These are phyloP conservation scores for Lunasporangiospora selenospora DNA, from an alignment of 192 early-diverging fungal genomes.

Conservation along the genomic window DNA sequence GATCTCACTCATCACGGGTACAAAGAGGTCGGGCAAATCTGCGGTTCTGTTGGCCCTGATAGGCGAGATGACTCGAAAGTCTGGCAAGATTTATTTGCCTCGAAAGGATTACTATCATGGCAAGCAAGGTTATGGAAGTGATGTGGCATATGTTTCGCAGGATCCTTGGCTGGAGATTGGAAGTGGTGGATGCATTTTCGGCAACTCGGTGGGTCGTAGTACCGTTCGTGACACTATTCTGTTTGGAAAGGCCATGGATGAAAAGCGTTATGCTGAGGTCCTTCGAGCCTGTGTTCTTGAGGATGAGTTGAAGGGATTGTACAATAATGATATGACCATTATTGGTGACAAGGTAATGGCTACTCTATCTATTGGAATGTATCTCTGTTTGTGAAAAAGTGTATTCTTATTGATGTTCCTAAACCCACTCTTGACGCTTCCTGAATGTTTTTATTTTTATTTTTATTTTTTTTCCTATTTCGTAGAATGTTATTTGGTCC, in stretches of 20 bases:
- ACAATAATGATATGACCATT: constrained; percentile 59
- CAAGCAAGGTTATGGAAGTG: constrained; percentile 41
- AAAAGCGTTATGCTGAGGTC: constrained; percentile 53
- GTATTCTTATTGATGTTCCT: too few relatives aligned
- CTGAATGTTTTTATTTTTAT: too few relatives aligned
- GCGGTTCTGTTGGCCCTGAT: constrained; percentile 31
- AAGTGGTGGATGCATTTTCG: constrained; percentile 24
- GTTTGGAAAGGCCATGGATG: constrained; percentile 59
- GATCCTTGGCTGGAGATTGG: constrained; percentile 54
- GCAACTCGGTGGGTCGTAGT: constrained; percentile 61
- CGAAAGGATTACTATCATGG: constrained; percentile 45
- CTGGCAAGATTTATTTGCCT: constrained; percentile 45
- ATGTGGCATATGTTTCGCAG: constrained; percentile 58
- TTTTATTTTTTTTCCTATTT: too few relatives aligned
- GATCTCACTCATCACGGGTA: constrained; percentile 35
- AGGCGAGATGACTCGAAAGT: constrained; percentile 41
- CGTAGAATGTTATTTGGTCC: constrained; percentile 65
- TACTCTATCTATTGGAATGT: too few relatives aligned
- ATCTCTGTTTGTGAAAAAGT: too few relatives aligned
- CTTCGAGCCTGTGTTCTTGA: constrained; percentile 64
- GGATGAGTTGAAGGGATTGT: constrained; percentile 57
- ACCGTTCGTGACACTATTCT: constrained; percentile 73
- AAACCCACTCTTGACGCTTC: too few relatives aligned
- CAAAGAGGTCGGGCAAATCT: constrained; percentile 36
- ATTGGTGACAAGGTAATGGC: constrained; percentile 59